Percentiles rank a stretch among this genome's conserved stretches.
Conservation (phyloP, 1,284 basidiomycete species). For the Puccinia coronata region DNA sequence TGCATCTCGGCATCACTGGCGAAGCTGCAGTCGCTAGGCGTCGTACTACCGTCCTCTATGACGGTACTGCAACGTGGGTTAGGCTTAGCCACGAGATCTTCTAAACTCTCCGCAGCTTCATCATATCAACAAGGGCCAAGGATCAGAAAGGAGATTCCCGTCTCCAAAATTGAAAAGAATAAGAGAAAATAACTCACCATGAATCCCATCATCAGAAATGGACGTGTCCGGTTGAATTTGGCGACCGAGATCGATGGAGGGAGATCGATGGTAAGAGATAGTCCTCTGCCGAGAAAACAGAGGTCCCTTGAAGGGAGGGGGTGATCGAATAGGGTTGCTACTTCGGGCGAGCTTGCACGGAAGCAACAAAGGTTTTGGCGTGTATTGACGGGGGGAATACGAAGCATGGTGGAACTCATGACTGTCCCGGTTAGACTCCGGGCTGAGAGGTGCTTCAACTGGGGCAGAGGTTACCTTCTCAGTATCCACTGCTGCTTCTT, state of each 20-base stretch:
- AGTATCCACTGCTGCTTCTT: neutral
- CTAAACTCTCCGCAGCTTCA: neutral
- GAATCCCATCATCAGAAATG: neutral
- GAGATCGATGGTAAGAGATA: constrained; percentile 4
- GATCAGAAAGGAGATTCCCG: neutral
- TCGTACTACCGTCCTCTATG: constrained; percentile 14
- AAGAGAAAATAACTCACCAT: neutral
- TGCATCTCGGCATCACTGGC: neutral
- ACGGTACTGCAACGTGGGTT: neutral
- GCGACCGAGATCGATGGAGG: neutral
- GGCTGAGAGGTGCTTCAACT: neutral
- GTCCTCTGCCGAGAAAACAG: constrained; percentile 4
- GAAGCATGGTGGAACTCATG: neutral
- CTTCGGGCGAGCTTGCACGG: constrained; percentile 29
- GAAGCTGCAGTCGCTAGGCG: constrained; percentile 21
- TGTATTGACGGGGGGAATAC: constrained; percentile 40
- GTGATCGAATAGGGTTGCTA: constrained; percentile 16
- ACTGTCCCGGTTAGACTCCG: neutral
- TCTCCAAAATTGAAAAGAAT: neutral
- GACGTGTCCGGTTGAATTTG: neutral
- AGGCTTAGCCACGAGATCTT: neutral
- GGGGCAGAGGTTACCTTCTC: neutral
- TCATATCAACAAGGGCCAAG: neutral
- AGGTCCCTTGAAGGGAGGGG: neutral
- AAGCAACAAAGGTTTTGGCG: constrained; percentile 26